Evolutionary conservation across 331 rosid species (phyloP).

Genomic region (Phaseolus coccineus): DNA sequence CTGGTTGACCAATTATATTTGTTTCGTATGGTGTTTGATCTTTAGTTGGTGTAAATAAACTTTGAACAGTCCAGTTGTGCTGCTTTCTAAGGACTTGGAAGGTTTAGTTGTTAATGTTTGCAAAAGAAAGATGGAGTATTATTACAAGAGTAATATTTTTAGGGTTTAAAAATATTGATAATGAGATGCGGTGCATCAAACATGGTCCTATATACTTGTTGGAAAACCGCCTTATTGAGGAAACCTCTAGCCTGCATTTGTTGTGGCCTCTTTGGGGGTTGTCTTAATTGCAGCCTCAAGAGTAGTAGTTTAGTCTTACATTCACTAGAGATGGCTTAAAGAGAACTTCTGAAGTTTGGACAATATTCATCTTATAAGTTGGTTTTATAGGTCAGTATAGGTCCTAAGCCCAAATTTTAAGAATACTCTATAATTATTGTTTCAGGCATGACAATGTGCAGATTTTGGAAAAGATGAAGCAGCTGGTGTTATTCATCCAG

Average conservation of each 20-base stretch:
- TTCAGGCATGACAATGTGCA: constrained; percentile 90
- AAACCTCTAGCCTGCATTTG: too few species aligned
- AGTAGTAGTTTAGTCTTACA: not conserved
- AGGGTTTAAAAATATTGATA: constrained; percentile 16
- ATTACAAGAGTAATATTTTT: constrained; percentile 38
- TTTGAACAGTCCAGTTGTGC: constrained; percentile 12
- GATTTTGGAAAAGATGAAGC: constrained; percentile 89
- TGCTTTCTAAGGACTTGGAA: constrained; percentile 40
- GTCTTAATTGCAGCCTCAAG: too few species aligned
- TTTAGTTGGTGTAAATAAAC: constrained; percentile 27
- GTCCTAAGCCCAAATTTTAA: not conserved
- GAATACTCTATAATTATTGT: constrained; percentile 41
- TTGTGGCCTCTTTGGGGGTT: too few species aligned
- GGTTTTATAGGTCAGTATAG: not conserved
- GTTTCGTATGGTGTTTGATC: constrained; percentile 31
- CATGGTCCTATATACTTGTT: constrained; percentile 1
- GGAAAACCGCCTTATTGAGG: too few species aligned
- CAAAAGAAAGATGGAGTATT: constrained; percentile 12
- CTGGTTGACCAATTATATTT: constrained; percentile 32
- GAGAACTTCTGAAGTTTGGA: not conserved
- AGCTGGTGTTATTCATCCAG: constrained; percentile 82
- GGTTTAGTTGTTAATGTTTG: constrained; percentile 22
- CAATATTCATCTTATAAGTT: not conserved
- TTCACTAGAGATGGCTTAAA: not conserved
- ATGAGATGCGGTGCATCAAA: not conserved